These are phyloP conservation scores for Epichloe uncinata DNA, from an alignment of 2,329 filamentous ascomycete species.

Conservation along the genomic window DNA sequence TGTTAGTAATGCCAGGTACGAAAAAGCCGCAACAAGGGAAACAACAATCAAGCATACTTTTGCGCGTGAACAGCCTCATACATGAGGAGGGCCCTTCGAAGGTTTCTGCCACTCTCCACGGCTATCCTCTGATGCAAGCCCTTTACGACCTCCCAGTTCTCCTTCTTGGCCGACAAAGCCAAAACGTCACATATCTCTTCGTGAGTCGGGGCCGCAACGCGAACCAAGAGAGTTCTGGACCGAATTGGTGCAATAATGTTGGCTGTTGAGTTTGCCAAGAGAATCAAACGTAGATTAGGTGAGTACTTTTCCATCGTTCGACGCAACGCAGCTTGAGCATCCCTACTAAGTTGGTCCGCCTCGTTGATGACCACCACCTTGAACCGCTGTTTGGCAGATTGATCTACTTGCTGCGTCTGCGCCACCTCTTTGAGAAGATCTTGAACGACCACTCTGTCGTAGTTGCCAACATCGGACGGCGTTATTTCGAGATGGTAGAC, in stretches of 20 bases:
- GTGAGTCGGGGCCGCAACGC: constrained; percentile 80
- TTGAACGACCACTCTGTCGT: constrained; percentile 90
- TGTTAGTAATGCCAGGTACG: constrained; percentile 11
- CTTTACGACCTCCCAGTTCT: constrained; percentile 67
- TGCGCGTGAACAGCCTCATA: constrained; percentile 95
- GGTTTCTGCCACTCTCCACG: constrained; percentile 77
- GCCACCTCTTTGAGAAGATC: constrained; percentile 95
- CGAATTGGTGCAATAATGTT: constrained; percentile 99
- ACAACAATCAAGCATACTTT: constrained; percentile 49
- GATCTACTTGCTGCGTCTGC: constrained; percentile 97
- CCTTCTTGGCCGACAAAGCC: constrained; percentile 56
- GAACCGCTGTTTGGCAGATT: constrained; percentile 80
- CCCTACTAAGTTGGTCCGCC: constrained; percentile 83
- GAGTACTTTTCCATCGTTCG: constrained; percentile 99
- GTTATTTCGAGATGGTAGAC: constrained; percentile 98
- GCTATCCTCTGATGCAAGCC: constrained; percentile 76
- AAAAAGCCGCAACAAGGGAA: background rate
- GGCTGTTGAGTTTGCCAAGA: constrained; percentile 89
- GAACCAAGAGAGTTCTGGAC: constrained; percentile 77
- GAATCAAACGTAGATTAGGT: constrained; percentile 80
- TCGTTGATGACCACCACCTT: constrained; percentile 99
- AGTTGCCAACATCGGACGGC: constrained; percentile 89
- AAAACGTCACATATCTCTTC: constrained; percentile 73
- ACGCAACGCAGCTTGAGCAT: constrained; percentile 88
- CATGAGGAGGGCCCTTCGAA: constrained; percentile 86